Conservation (phyloP, 768 basidiomycete genomes). For the Lentinula sp. region DNA sequence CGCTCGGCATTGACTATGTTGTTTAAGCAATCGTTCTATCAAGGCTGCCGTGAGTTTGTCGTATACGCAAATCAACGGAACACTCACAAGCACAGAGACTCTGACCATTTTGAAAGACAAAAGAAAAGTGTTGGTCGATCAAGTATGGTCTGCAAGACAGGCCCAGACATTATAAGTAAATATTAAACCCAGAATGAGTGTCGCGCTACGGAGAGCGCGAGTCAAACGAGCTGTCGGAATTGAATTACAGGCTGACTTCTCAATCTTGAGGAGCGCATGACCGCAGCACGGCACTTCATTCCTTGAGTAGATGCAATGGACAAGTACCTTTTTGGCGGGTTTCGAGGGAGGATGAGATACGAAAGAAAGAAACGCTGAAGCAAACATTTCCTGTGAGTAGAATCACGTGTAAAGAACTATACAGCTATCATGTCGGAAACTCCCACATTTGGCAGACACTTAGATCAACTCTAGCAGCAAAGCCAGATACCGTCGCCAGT, state of each 20-base stretch:
- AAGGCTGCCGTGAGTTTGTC: background rate
- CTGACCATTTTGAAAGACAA: slow-evolving; percentile 64
- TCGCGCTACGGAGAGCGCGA: slow-evolving; percentile 79
- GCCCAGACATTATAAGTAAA: background rate
- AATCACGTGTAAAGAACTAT: slow-evolving; percentile 5
- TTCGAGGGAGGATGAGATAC: slow-evolving; percentile 2
- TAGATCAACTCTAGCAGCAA: background rate
- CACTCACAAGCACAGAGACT: slow-evolving; percentile 62
- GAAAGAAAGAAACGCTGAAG: background rate
- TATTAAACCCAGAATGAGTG: slow-evolving; percentile 67
- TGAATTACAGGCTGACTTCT: slow-evolving; percentile 16
- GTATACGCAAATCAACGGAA: background rate
- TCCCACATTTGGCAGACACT: background rate
- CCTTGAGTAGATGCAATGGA: background rate
- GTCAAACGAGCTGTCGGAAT: slow-evolving; percentile 46
- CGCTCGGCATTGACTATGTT: slow-evolving; percentile 99
- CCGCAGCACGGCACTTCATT: background rate
- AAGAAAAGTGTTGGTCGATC: slow-evolving; percentile 14
- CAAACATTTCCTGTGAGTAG: too few species aligned
- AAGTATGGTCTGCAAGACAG: slow-evolving; percentile 21
- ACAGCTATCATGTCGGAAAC: background rate
- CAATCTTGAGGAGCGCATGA: background rate
- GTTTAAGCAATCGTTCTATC: slow-evolving; percentile 59
- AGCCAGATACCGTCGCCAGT: background rate
- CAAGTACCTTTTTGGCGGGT: slow-evolving; percentile 10